Percentiles rank a stretch among this genome's conserved stretches.
Evolutionary conservation across 2,329 filamentous ascomycete species (phyloP).

Genomic region (Teratosphaeria nubilosa): DNA sequence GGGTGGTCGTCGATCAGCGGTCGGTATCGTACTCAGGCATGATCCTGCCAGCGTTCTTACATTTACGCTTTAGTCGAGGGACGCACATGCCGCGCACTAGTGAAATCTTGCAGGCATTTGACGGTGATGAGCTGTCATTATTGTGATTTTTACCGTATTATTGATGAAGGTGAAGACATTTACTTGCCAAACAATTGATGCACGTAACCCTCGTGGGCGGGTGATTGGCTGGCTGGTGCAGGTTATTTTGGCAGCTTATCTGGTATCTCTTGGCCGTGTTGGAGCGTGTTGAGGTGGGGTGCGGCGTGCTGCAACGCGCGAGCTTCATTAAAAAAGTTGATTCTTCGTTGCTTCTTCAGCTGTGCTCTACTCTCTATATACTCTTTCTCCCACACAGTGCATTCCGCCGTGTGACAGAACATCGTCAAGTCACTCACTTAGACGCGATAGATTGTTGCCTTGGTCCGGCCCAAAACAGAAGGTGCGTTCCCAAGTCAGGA

Average conservation of each 20-base stretch:
- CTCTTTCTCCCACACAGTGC: not conserved
- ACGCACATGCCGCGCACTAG: not conserved
- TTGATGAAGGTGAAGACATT: too few species aligned
- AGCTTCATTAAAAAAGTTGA: not conserved
- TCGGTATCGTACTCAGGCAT: not conserved
- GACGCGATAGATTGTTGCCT: not conserved
- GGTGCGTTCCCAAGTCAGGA: not conserved
- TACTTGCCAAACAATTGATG: too few species aligned
- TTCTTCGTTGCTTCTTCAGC: not conserved
- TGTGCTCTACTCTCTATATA: not conserved
- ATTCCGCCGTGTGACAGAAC: not conserved
- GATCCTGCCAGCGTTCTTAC: not conserved
- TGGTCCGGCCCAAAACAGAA: not conserved
- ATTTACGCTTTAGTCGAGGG: not conserved
- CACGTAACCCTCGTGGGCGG: not conserved
- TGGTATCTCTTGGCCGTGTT: not conserved
- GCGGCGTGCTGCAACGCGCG: not conserved
- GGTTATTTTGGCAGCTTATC: not conserved
- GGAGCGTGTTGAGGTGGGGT: not conserved
- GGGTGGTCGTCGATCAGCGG: not conserved
- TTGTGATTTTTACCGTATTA: too few species aligned
- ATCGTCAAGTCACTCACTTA: not conserved
- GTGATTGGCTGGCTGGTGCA: not conserved
- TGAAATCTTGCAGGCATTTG: not conserved
- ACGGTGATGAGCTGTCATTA: not conserved